Conservation (phyloP, 148 eudicot species). For the Rhododendron kiyosumense region DNA sequence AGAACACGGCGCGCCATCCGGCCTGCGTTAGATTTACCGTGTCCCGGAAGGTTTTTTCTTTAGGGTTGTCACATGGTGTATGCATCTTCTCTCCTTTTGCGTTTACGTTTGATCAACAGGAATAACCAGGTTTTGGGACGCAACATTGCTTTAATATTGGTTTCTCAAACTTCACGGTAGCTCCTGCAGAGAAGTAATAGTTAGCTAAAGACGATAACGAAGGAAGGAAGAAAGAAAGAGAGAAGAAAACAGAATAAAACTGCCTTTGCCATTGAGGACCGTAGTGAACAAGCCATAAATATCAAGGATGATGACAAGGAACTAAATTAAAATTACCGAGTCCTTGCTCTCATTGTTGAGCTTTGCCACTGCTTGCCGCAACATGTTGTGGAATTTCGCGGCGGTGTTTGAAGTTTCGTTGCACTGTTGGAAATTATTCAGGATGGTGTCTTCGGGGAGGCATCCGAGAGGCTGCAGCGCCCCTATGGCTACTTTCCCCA, state of each 20-base stretch:
- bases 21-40: neutral
- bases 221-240: no score
- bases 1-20: neutral
- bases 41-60: neutral
- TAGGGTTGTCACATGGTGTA: neutral
- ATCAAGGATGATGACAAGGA: no score
- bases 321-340: constrained; percentile 19
- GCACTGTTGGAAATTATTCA: constrained; percentile 38
- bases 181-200: neutral
- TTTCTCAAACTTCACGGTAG: neutral
- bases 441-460: constrained; percentile 31
- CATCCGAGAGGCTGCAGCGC: constrained; percentile 63
- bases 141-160: neutral
- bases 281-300: no score
- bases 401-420: constrained; percentile 31
- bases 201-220: no score
- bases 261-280: no score
- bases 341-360: constrained; percentile 32
- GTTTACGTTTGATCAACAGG: neutral
- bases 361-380: constrained; percentile 38
- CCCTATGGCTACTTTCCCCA: constrained; percentile 41
- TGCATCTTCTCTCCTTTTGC: neutral
- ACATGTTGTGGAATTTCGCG: constrained; percentile 34
- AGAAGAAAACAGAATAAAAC: no score
- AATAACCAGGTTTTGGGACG: neutral